These are phyloP conservation scores for Ascodesmis nigricans DNA, from an alignment of 495 filamentous ascomycete species.

Conservation along the genomic window DNA sequence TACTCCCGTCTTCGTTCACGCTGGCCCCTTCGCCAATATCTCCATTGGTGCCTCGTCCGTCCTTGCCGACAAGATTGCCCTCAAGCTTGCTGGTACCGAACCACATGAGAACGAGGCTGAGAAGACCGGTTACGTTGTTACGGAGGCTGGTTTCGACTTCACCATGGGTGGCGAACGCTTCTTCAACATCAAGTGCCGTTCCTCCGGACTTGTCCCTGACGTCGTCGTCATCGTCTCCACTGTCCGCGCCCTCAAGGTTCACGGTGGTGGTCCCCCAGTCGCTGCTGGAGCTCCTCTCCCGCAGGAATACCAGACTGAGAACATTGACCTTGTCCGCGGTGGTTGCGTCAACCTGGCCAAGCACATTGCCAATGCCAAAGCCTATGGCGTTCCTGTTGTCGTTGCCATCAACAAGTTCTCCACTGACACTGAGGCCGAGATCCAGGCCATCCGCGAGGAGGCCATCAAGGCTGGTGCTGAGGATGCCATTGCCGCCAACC, in stretches of 20 bases:
- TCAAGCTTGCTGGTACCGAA: conserved; percentile 91
- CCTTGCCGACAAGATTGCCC: conserved; percentile 78
- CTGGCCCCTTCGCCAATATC: conserved; percentile 94
- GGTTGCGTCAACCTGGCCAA: conserved; percentile 89
- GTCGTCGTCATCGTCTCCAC: conserved; percentile 89
- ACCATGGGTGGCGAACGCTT: conserved; percentile 99
- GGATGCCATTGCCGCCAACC: conserved; percentile 81
- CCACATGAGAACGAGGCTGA: conserved; percentile 67
- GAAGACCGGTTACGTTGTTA: conserved; percentile 88
- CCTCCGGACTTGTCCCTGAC: conserved; percentile 77
- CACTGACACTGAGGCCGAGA: conserved; percentile 83
- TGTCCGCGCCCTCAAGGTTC: conserved; percentile 85
- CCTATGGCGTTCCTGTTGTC: conserved; percentile 84
- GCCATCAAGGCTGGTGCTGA: conserved; percentile 80
- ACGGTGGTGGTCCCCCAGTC: conserved; percentile 85
- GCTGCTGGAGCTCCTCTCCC: conserved; percentile 59
- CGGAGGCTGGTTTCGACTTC: conserved; percentile 96
- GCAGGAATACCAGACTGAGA: conserved; percentile 78
- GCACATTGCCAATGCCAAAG: conserved; percentile 70
- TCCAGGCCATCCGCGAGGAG: conserved; percentile 70
- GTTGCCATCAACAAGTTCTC: conserved; percentile 94
- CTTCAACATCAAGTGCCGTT: conserved; percentile 99
- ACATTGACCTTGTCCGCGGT: conserved; percentile 66
- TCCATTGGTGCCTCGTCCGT: conserved; percentile 90
- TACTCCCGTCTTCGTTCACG: conserved; percentile 91